Evolutionary conservation across 2,329 filamentous ascomycete genomes (phyloP), one percentile per base, ranked within the genome.

Genomic region (Colletotrichum sp.): DNA sequence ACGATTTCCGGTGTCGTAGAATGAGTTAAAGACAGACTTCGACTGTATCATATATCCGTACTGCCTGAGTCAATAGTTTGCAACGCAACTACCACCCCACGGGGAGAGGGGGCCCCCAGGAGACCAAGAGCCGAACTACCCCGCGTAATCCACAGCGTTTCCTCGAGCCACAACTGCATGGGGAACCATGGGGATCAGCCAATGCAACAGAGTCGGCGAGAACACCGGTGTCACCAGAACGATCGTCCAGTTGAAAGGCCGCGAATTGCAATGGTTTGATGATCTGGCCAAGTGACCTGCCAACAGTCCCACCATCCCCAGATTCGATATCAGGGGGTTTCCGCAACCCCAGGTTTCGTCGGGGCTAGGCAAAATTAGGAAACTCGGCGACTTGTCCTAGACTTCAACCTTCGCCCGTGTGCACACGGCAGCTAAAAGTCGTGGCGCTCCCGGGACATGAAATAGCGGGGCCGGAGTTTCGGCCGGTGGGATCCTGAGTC

Each of bases 141-240:
- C 72, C 72, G 72, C 72, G 68, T 75, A 71, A 75, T 38, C 72
- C 72, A 75, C 72, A 67, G 30, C 13, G 48, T 55, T 61, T 36
- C 24, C 18, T 71, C 48, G 36, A 66, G 28, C 71, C 48, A 60
- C 36, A 36, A 30, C 16, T 26, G 32, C 21, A 26, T 66, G 21
- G 48, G n/a, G 12, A 26, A 38, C 26, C 10, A 52, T 18, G 36
- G 8, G 21, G n/a, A 74, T 38, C 61, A 74, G 21, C 48, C 36
- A 61, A 55, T 66, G 16, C 60, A 5, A 21, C 52, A 61, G 26
- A 8, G n/a, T 67, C 72, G 68, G 72, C 52, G 68, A 67, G 68
- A 75, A 75, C 15, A 6, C 68, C 72, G 62, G 26, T 12, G 15
- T 32, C 38, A 6, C 9, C n/a, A 52, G 13, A 34, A 21, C 10